Evolutionary conservation across 305 asterid species (phyloP).

Genomic region (Fraxinus greggii): DNA sequence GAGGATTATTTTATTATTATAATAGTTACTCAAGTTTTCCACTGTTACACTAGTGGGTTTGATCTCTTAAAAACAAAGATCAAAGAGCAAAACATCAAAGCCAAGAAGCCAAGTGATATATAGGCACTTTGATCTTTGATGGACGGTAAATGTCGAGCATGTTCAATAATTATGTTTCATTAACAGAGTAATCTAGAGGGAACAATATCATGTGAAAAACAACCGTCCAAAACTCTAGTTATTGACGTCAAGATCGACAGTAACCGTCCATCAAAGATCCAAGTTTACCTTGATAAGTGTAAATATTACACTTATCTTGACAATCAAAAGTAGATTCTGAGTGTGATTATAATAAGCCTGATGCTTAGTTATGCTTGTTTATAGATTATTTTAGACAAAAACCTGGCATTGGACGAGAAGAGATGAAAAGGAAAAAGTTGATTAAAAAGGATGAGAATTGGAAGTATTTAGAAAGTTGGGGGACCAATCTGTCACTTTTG

Average conservation of each 20-base stretch:
- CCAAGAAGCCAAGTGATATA: not conserved
- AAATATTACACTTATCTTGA: not conserved
- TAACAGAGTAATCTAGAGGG: not conserved
- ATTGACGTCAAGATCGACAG: not conserved
- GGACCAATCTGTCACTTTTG: not conserved
- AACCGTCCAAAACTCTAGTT: not conserved
- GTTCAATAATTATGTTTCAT: not conserved
- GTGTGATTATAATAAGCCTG: not conserved
- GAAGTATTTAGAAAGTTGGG: not conserved
- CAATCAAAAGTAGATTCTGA: not conserved
- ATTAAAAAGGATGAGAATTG: not conserved
- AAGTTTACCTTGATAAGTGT: not conserved
- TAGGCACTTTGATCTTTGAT: not conserved
- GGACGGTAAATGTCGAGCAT: not conserved
- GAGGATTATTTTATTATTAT: not conserved
- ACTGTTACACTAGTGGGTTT: not conserved
- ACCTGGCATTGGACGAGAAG: not conserved
- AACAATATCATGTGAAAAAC: not conserved
- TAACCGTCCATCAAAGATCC: not conserved
- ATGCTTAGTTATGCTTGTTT: not conserved
- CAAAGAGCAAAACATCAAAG: not conserved
- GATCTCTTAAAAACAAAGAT: not conserved
- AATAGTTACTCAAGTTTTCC: not conserved
- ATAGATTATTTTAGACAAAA: not conserved
- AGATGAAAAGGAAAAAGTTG: not conserved